phyloP scores from a whole-genome alignment of 2,329 filamentous ascomycete genomes.

The Penicillium expansum region DNA sequence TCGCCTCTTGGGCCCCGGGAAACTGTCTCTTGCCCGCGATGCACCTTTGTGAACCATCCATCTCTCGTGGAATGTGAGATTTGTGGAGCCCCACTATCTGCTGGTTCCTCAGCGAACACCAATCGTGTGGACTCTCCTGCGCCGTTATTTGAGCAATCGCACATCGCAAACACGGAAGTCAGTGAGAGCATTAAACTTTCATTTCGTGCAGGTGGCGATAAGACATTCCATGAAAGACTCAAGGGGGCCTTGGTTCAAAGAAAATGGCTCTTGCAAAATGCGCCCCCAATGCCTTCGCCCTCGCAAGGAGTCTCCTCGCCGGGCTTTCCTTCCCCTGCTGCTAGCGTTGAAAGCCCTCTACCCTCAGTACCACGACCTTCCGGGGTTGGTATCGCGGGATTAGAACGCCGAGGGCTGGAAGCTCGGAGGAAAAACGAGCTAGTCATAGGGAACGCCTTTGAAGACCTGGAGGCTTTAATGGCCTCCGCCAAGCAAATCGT shows the following conservation, averaged over 20 bases:
- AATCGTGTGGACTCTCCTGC: slow-evolving; percentile 73
- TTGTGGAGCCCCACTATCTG: slow-evolving; percentile 72
- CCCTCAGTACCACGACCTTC: slow-evolving; percentile 46
- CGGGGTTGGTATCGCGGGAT: slow-evolving; percentile 82
- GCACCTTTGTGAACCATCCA: slow-evolving; percentile 91
- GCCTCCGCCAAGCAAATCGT: slow-evolving; percentile 95
- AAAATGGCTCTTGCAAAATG: slow-evolving; percentile 90
- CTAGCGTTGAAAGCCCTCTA: slow-evolving; percentile 20
- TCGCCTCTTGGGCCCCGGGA: slow-evolving; percentile 3
- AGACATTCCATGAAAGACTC: slow-evolving; percentile 83
- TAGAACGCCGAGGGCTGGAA: slow-evolving; percentile 81
- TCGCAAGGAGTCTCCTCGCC: slow-evolving; percentile 34
- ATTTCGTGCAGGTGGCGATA: slow-evolving; percentile 84
- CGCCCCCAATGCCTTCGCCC: slow-evolving; percentile 77
- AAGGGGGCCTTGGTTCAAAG: slow-evolving; percentile 86
- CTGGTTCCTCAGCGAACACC: slow-evolving; percentile 44
- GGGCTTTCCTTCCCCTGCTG: slow-evolving; percentile 25
- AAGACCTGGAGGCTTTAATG: slow-evolving; percentile 95
- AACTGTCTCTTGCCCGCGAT: slow-evolving; percentile 67
- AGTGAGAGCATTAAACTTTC: slow-evolving; percentile 84
- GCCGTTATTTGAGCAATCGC: slow-evolving; percentile 56
- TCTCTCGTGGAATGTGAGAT: slow-evolving; percentile 85
- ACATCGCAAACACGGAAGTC: slow-evolving; percentile 55
- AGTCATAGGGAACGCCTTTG: slow-evolving; percentile 90
- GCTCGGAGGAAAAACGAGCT: slow-evolving; percentile 89